phyloP scores from a whole-genome alignment of 2,329 filamentous ascomycete species.

The Nothophaeocryptopus gaeumannii region DNA sequence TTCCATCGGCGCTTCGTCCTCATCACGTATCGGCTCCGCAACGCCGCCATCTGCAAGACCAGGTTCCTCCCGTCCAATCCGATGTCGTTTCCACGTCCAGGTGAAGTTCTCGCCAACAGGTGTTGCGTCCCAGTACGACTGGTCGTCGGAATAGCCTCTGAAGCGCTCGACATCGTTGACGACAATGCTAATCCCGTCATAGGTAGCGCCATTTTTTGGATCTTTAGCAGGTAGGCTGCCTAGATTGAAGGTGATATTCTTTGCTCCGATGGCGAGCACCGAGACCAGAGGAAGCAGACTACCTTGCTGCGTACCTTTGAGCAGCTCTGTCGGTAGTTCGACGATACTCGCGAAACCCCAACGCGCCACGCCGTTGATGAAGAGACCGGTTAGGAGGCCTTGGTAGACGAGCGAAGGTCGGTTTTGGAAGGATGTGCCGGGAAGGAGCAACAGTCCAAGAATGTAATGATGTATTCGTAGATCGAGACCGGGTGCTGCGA shows the following conservation, averaged over 20 bases:
- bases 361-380: slow-evolving; percentile 87
- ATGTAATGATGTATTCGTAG: slow-evolving; percentile 96
- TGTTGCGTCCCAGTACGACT: slow-evolving; percentile 42
- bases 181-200: slow-evolving; percentile 73
- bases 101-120: slow-evolving; percentile 25
- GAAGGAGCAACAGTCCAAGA: slow-evolving; percentile 78
- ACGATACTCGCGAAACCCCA: slow-evolving; percentile 92
- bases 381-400: slow-evolving; percentile 82
- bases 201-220: slow-evolving; percentile 45
- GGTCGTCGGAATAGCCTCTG: slow-evolving; percentile 63
- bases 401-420: slow-evolving; percentile 82
- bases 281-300: slow-evolving; percentile 57
- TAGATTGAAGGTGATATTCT: slow-evolving; percentile 66
- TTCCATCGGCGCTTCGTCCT: not conserved
- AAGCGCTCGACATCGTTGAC: slow-evolving; percentile 85
- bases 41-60: slow-evolving; percentile 2
- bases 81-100: slow-evolving; percentile 37
- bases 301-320: slow-evolving; percentile 53
- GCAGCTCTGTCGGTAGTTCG: slow-evolving; percentile 72
- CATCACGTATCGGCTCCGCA: not conserved
- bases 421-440: slow-evolving; percentile 85
- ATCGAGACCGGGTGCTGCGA: slow-evolving; percentile 71
- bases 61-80: slow-evolving; percentile 8
- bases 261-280: slow-evolving; percentile 45
- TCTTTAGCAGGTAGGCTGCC: slow-evolving; percentile 33